Conservation (phyloP, 345 rosid species). For the Camelina laxa region DNA sequence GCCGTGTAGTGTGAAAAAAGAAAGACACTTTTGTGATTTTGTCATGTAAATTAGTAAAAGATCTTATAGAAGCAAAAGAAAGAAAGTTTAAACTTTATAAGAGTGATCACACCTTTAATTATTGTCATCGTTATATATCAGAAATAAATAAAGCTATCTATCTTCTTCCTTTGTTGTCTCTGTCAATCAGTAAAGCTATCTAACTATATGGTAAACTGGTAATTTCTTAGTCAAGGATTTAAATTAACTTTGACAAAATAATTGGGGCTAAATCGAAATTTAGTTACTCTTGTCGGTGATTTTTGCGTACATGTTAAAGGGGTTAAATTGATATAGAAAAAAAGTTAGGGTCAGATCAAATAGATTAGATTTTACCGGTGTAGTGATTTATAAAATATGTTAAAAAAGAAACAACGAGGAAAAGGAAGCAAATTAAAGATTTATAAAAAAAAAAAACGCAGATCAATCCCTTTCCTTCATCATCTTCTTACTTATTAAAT, state of each 20-base stretch:
- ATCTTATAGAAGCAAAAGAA: conserved; percentile 7
- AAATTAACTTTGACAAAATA: not conserved
- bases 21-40: conserved; percentile 9
- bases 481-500: conserved; percentile 10
- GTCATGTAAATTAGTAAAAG: conserved; percentile 26
- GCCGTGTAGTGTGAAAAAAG: not conserved
- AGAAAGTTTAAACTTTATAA: conserved; percentile 25
- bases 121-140: not conserved
- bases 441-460: not conserved
- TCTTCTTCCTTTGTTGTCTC: not conserved
- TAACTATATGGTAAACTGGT: not conserved
- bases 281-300: not conserved
- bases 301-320: not conserved
- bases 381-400: conserved; percentile 1
- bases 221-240: not conserved
- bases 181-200: no score
- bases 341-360: conserved; percentile 1
- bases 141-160: conserved; percentile 3
- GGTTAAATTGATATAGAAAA: not conserved
- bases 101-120: not conserved
- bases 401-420: not conserved
- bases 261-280: not conserved
- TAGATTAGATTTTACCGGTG: not conserved
- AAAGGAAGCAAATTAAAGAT: not conserved
- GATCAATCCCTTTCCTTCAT: conserved; percentile 13